Evolutionary conservation across 2,329 filamentous ascomycete genomes (phyloP), one percentile per base, ranked within the genome.

Genomic region (Phialophora chinensis): DNA sequence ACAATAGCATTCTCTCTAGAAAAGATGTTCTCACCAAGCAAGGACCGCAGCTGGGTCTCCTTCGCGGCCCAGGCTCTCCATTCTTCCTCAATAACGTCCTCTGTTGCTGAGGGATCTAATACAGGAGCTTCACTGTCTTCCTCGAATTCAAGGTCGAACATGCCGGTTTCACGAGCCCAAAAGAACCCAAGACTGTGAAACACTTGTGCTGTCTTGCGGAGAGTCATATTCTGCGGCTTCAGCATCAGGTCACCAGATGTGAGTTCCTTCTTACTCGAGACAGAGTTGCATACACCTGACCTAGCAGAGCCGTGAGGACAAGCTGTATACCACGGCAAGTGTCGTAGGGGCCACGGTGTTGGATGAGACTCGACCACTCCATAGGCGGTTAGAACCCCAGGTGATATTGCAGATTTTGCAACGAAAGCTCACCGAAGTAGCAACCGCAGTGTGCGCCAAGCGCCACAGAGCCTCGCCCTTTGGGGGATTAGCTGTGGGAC

Each of bases 401-500:
- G 7, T 4, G 27, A 4, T 6, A 10, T 50, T 38, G 11, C 31
- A 20, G n/a, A 42, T 25, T 27, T n/a, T 4, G 17, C 10, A 52
- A n/a, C 7, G 5, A 49, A 27, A 27, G 44, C 38, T 60, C 44
- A 66, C 65, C 44, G 79, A 82, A 14, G 80, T 82, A 33, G 80
- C 78, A n/a, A 82, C 74, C 27, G 80, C 80, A n/a, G 79, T 78
- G 72, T 82, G 79, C 33, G 80, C 79, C n/a, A 82, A 73, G 11
- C 77, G 75, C 80, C 80, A 82, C 52, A 82, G 67, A 3, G 77
- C 77, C 70, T 82, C 80, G 1, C 80, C 80, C 74, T 81, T 23
- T 12, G 20, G 12, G 25, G 11, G 20, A 49, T 66, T 35, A 66
- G 64, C 27, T 31, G 17, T 14, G 10, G 53, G 1, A 4, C 29